These are phyloP conservation scores for Ophiocordyceps australis DNA, from an alignment of 2,329 filamentous ascomycete genomes.

Conservation along the genomic window DNA sequence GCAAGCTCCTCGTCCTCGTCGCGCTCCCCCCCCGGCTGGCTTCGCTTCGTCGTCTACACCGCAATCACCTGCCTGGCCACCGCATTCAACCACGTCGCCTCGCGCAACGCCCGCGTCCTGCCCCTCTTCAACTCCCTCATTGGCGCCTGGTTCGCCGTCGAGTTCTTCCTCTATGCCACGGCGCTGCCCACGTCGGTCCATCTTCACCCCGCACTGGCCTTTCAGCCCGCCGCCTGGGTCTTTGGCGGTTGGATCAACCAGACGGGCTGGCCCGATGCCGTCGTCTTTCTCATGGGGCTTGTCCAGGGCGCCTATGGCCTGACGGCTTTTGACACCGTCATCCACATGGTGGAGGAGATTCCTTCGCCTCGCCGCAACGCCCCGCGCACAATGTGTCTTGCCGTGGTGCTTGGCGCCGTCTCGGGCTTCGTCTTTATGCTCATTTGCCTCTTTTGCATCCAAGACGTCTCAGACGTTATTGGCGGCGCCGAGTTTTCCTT, in stretches of 20 bases:
- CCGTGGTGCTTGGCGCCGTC: slow-evolving; percentile 27
- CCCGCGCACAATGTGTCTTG: slow-evolving; percentile 31
- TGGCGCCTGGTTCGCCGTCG: slow-evolving; percentile 28
- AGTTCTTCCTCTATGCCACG: slow-evolving; percentile 32
- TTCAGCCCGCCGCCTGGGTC: slow-evolving; percentile 30
- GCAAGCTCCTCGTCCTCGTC: too few species aligned
- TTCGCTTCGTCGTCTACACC: slow-evolving; percentile 35
- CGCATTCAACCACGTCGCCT: slow-evolving; percentile 29
- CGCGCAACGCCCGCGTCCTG: slow-evolving; percentile 19
- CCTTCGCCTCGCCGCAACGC: slow-evolving; percentile 30
- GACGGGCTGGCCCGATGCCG: slow-evolving; percentile 32
- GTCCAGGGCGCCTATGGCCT: slow-evolving; percentile 36
- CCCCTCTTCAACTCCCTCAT: slow-evolving; percentile 38
- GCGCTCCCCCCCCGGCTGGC: slow-evolving; percentile 30
- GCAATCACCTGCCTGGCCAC: slow-evolving; percentile 28
- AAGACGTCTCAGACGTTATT: slow-evolving; percentile 19
- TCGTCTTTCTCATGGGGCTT: slow-evolving; percentile 39
- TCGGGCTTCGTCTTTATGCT: slow-evolving; percentile 33
- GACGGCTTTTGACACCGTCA: slow-evolving; percentile 38
- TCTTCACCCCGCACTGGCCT: slow-evolving; percentile 20
- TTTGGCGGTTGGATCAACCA: slow-evolving; percentile 28
- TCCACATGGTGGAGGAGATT: slow-evolving; percentile 40
- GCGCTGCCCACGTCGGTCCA: slow-evolving; percentile 33
- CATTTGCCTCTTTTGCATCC: slow-evolving; percentile 30
- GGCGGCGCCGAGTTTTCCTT: too few species aligned